Percentiles rank a stretch among this genome's conserved stretches.
Conservation (phyloP, 768 basidiomycete species). For the Saitozyma sp. region DNA sequence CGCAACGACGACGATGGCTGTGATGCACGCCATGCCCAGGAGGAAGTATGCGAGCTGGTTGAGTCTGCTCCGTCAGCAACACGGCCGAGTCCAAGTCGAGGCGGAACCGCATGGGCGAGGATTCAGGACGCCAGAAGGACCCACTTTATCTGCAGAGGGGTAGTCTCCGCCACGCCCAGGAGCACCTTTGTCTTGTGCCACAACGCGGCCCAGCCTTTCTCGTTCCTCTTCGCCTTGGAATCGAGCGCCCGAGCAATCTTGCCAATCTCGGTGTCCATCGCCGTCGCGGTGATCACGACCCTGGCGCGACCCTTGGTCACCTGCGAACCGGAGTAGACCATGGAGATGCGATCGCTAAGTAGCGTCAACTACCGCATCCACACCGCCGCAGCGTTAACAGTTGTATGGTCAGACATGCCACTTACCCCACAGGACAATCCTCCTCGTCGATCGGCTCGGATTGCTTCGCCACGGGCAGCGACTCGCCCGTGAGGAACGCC, state of each 20-base stretch:
- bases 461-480: conserved; percentile 58
- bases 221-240: conserved; percentile 45
- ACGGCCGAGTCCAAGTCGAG: neutral
- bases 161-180: conserved; percentile 53
- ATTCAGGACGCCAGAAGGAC: neutral
- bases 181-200: conserved; percentile 60
- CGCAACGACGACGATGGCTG: conserved; percentile 54
- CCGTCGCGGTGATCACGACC: conserved; percentile 59
- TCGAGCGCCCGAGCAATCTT: conserved; percentile 53
- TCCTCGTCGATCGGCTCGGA: conserved; percentile 45
- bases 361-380: conserved; percentile 3
- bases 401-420: neutral
- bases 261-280: conserved; percentile 60
- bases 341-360: conserved; percentile 36
- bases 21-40: conserved; percentile 44
- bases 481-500: conserved; percentile 61
- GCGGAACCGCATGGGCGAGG: neutral
- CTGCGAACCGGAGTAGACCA: conserved; percentile 55
- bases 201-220: conserved; percentile 54
- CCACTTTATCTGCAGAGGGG: conserved; percentile 57
- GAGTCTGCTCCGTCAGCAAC: conserved; percentile 53
- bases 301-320: conserved; percentile 60
- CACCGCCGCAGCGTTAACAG: neutral
- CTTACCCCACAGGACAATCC: conserved; percentile 46
- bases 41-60: conserved; percentile 53